phyloP scores from a whole-genome alignment of 371 early-diverging fungal species.

The Dipsacomyces acuminosporus region DNA sequence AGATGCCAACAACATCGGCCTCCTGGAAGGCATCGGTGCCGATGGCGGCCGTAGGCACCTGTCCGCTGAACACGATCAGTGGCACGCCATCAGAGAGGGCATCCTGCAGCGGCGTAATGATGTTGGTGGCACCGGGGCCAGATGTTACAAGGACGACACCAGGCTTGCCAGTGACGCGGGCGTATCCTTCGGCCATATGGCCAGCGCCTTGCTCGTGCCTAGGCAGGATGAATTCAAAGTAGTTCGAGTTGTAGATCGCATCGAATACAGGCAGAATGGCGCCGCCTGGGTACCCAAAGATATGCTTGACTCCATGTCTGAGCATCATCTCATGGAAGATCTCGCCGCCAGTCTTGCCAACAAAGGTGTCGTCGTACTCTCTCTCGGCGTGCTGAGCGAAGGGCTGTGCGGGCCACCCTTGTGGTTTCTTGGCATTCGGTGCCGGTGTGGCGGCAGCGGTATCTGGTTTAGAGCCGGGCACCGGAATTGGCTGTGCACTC shows the following conservation, averaged over 20 bases:
- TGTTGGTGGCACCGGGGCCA: conserved; percentile 98
- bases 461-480: conserved; percentile 19
- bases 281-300: conserved; percentile 97
- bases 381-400: conserved; percentile 21
- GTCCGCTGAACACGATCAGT: conserved; percentile 91
- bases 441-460: conserved; percentile 39
- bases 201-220: conserved; percentile 98
- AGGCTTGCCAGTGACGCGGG: conserved; percentile 88
- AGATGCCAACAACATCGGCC: conserved; percentile 93
- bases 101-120: conserved; percentile 96
- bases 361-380: conserved; percentile 61
- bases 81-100: conserved; percentile 93
- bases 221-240: conserved; percentile 92
- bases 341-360: conserved; percentile 96
- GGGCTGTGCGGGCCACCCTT: conserved; percentile 26
- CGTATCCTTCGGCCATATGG: conserved; percentile 98
- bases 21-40: conserved; percentile 98
- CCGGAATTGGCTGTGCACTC: conserved; percentile 26
- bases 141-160: conserved; percentile 95
- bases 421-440: conserved; percentile 14
- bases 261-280: conserved; percentile 96
- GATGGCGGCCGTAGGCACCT: conserved; percentile 87
- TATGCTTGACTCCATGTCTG: conserved; percentile 81
- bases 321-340: conserved; percentile 99
- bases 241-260: conserved; percentile 91